A percentile compares a stretch with the other conserved stretches of the same genome.
Evolutionary conservation across 768 basidiomycete genomes (phyloP).

Genomic region (Hericium rajendrae): DNA sequence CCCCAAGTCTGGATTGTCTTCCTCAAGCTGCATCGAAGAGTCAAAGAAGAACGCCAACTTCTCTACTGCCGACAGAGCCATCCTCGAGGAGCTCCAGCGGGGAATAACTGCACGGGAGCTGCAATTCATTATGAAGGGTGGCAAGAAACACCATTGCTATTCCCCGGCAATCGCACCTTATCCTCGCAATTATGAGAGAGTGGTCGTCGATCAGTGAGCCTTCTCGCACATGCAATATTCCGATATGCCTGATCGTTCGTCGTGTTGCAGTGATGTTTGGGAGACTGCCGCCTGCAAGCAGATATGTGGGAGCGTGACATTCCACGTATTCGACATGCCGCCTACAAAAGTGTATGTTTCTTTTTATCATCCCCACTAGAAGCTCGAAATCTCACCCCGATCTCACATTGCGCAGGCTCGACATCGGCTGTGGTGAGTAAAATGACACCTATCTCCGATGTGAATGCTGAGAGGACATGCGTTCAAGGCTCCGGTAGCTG

Average conservation of each 20-base stretch:
- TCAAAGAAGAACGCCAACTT: slow-evolving; percentile 26
- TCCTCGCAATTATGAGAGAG: slow-evolving; percentile 54
- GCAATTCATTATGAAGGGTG: slow-evolving; percentile 43
- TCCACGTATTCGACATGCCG: slow-evolving; percentile 51
- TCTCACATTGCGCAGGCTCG: slow-evolving; percentile 33
- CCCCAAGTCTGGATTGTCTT: background rate
- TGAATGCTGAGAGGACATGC: background rate
- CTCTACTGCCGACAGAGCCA: slow-evolving; percentile 53
- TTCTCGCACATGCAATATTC: background rate
- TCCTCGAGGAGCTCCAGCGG: slow-evolving; percentile 45
- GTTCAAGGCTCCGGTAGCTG: slow-evolving; percentile 59
- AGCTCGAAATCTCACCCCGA: too few species aligned
- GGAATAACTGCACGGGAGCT: slow-evolving; percentile 42
- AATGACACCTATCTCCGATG: background rate
- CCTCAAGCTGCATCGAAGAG: background rate
- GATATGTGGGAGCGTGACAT: slow-evolving; percentile 49
- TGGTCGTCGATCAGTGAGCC: slow-evolving; percentile 59
- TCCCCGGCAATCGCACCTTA: slow-evolving; percentile 48
- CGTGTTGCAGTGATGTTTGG: slow-evolving; percentile 52
- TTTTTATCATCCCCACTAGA: too few species aligned
- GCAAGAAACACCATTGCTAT: slow-evolving; percentile 50
- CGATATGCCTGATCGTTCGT: slow-evolving; percentile 2
- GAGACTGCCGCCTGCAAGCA: slow-evolving; percentile 47
- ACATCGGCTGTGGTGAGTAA: slow-evolving; percentile 61
- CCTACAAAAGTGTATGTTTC: slow-evolving; percentile 51